Percentiles rank a stretch among this genome's conserved stretches.
These are phyloP conservation scores for Leccinum pseudoinsigne DNA, from an alignment of 1,284 basidiomycete genomes.

Conservation along the genomic window DNA sequence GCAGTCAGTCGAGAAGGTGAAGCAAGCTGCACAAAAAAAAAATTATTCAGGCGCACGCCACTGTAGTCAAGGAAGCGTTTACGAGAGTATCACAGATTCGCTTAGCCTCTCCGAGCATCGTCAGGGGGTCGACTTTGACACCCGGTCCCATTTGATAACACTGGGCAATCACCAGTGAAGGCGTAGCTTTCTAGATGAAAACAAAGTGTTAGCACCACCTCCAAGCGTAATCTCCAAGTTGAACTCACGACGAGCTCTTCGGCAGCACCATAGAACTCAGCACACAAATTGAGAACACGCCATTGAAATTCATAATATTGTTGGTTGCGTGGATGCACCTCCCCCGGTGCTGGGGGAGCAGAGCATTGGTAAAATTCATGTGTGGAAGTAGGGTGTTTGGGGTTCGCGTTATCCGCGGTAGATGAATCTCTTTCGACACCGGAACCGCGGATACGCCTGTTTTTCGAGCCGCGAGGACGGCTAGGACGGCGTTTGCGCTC, in stretches of 20 bases:
- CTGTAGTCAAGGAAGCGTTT: slow-evolving; percentile 27
- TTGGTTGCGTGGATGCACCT: slow-evolving; percentile 65
- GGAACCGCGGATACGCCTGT: slow-evolving; percentile 50
- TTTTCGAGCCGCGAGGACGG: slow-evolving; percentile 74
- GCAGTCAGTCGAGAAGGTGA: slow-evolving; percentile 67
- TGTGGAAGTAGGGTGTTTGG: slow-evolving; percentile 21
- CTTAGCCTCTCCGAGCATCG: slow-evolving; percentile 73
- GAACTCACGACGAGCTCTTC: slow-evolving; percentile 76
- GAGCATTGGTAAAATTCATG: slow-evolving; percentile 34
- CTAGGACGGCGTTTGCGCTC: slow-evolving; percentile 66
- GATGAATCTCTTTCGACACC: slow-evolving; percentile 31
- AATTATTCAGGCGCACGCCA: slow-evolving; percentile 15
- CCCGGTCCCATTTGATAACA: slow-evolving; percentile 73
- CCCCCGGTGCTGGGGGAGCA: slow-evolving; percentile 33
- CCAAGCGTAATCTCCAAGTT: slow-evolving; percentile 12
- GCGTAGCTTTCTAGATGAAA: slow-evolving; percentile 61
- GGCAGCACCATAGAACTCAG: slow-evolving; percentile 80
- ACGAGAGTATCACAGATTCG: slow-evolving; percentile 75
- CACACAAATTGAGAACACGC: slow-evolving; percentile 76
- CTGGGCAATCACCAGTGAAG: slow-evolving; percentile 72
- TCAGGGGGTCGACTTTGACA: slow-evolving; percentile 68
- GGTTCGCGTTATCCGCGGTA: slow-evolving; percentile 14
- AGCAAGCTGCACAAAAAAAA: slow-evolving; percentile 48
- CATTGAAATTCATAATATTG: slow-evolving; percentile 84
- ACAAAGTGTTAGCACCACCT: slow-evolving; percentile 10